Evolutionary conservation across 495 filamentous ascomycete genomes (phyloP), one percentile per base, ranked within the genome.

Genomic region (Aspergillus kassunensis): DNA sequence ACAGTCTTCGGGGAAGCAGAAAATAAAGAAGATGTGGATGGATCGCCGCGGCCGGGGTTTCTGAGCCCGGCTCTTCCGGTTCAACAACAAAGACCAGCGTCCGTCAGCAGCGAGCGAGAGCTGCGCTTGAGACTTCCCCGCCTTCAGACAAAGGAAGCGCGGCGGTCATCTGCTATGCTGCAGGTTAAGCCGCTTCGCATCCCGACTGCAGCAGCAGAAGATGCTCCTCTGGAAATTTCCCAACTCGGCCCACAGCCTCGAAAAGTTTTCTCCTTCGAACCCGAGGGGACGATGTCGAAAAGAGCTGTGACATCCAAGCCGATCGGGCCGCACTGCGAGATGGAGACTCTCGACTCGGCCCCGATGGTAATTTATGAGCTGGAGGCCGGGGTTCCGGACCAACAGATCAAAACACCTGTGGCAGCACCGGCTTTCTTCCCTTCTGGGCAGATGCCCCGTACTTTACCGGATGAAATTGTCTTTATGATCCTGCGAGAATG

Each of bases 401-500:
- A 57, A 39, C 43, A 49, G 43, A 15, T 27, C 3, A 24, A 53
- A 36, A 59, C 44, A 29, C 53, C 48, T 16, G 58, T 35, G 42
- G 44, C 10, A 59, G 50, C 54, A 41, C 50, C 37, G 13, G 8
- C 45, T 11, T 37, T 30, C 11, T 35, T 54, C 45, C 53, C 49
- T 49, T 15, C 15, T 24, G 37, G 55, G 16, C 15, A 49, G 15
- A 67, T 80, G 47, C 74, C 77, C 4, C 57, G 62, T 12, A 64
- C 64, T 12, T 63, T 76, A 19, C 75, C 78, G 6, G 75, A 81
- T 46, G 57, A 64, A 15, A 63, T 83, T 7, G 70, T 85, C 20
- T 52, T 80, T 15, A 44, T 63, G 18, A 78, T 87, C 4, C 65
- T 86, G 53, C 59, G 72, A 36, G 63, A 64, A 3, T 69, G 83